A percentile compares a stretch with the other conserved stretches of the same genome.
Conservation (phyloP, 805 yeast genomes). For the Limtongozyma cylindracea region DNA sequence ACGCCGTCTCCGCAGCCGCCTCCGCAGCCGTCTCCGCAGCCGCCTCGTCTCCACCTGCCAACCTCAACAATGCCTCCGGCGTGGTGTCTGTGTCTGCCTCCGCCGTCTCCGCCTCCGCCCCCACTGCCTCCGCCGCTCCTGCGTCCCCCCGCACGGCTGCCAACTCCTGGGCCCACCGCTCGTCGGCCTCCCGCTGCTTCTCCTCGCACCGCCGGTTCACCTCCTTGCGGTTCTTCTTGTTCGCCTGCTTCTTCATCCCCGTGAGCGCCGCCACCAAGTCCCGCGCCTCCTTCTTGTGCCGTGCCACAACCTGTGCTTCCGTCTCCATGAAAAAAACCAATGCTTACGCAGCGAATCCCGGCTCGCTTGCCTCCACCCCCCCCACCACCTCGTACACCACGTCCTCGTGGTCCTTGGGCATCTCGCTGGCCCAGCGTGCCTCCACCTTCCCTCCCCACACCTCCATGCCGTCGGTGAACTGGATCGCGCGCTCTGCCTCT, state of each 20-base stretch:
- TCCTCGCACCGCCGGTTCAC: conserved; percentile 31
- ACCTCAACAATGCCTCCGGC: neutral
- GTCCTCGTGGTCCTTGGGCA: too few relatives aligned
- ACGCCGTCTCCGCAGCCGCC: neutral
- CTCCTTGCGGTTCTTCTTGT: conserved; percentile 52
- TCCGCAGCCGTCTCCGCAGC: neutral
- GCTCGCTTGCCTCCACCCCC: too few relatives aligned
- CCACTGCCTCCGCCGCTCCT: conserved; percentile 1
- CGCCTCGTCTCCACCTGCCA: neutral
- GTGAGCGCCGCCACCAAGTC: conserved; percentile 46
- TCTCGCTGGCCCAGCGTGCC: too few relatives aligned
- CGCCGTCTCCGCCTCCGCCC: conserved; percentile 3
- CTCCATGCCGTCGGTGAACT: too few relatives aligned
- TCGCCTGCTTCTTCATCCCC: conserved; percentile 61
- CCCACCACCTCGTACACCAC: too few relatives aligned
- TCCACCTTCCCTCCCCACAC: too few relatives aligned
- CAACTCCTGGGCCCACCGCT: neutral
- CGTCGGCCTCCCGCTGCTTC: conserved; percentile 27
- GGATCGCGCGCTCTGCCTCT: too few relatives aligned
- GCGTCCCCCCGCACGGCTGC: neutral
- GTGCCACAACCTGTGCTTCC: conserved; percentile 18
- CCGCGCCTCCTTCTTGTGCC: conserved; percentile 45
- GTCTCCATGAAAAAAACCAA: too few relatives aligned
- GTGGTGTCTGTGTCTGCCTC: conserved; percentile 7
- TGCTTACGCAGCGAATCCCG: too few relatives aligned